phyloP scores from a whole-genome alignment of 1,284 basidiomycete genomes.

The Gomphus bonarii region DNA sequence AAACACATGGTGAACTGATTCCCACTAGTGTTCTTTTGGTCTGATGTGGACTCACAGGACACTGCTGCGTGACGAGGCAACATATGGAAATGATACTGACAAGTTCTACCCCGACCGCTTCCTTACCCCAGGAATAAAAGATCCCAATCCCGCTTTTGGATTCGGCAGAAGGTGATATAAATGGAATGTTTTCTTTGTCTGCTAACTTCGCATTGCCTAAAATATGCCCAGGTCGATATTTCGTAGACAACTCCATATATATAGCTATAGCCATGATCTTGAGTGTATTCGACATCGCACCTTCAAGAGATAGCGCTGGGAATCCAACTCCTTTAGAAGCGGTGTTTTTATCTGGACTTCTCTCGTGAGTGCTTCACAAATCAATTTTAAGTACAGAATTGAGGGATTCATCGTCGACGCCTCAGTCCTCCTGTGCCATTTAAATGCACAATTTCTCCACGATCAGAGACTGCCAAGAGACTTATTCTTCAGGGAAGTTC shows the following conservation, averaged over 20 bases:
- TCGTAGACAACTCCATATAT: constrained; percentile 14
- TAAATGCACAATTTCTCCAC: neutral
- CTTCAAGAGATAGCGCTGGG: neutral
- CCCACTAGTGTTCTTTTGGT: neutral
- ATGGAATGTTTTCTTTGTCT: neutral
- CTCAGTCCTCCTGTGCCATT: too few relatives aligned
- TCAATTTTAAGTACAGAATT: neutral
- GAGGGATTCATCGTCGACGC: neutral
- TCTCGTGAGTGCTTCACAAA: neutral
- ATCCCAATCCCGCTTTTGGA: neutral
- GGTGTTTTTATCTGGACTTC: neutral
- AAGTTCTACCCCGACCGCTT: neutral
- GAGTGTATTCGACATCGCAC: constrained; percentile 13
- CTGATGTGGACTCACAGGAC: neutral
- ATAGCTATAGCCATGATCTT: constrained; percentile 14
- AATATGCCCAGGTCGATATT: constrained; percentile 15
- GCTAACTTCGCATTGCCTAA: neutral
- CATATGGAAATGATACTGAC: neutral
- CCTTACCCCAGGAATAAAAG: neutral
- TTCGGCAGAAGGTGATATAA: constrained; percentile 3
- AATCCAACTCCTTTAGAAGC: neutral
- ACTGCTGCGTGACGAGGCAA: constrained; percentile 3
- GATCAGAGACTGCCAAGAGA: too few relatives aligned
- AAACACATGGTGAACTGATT: constrained; percentile 8
- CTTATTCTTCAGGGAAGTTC: too few relatives aligned